These are phyloP conservation scores for Fraxinus greggii DNA, from an alignment of 305 asterid species.

Conservation along the genomic window DNA sequence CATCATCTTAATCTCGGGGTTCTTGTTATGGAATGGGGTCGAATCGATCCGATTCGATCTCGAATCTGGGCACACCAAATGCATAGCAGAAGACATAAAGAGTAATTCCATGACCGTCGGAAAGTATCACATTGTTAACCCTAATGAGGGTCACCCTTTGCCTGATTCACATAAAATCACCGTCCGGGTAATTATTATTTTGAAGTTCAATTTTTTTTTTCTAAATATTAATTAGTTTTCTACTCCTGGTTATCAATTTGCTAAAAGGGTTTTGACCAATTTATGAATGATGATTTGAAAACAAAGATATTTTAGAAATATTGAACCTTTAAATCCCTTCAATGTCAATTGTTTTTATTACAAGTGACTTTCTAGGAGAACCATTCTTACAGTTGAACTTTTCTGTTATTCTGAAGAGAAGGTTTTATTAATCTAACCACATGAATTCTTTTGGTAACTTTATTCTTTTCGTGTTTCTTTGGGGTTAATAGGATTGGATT, in stretches of 20 bases:
- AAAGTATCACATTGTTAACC: conserved; percentile 75
- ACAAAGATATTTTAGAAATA: neutral
- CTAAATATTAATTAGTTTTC: conserved; percentile 2
- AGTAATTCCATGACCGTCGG: conserved; percentile 91
- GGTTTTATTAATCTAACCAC: neutral
- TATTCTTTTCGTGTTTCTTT: neutral
- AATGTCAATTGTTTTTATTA: neutral
- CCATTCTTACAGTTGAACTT: neutral
- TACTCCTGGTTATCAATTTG: neutral
- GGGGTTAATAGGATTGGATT: neutral
- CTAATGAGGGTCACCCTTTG: conserved; percentile 72
- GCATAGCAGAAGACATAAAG: conserved; percentile 90
- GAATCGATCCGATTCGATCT: conserved; percentile 79
- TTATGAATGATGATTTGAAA: neutral
- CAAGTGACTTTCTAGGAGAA: neutral
- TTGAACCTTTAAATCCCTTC: neutral
- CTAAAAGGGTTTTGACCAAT: neutral
- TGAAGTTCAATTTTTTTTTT: neutral
- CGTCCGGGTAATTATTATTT: conserved; percentile 54
- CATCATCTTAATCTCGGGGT: conserved; percentile 38
- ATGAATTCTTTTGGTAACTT: neutral
- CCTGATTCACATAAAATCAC: conserved; percentile 87
- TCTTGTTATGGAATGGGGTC: conserved; percentile 45
- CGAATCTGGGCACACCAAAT: conserved; percentile 79
- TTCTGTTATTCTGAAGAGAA: neutral